Evolutionary conservation across 257 asterid genomes (phyloP).

Genomic region (Pogostemon cablin): DNA sequence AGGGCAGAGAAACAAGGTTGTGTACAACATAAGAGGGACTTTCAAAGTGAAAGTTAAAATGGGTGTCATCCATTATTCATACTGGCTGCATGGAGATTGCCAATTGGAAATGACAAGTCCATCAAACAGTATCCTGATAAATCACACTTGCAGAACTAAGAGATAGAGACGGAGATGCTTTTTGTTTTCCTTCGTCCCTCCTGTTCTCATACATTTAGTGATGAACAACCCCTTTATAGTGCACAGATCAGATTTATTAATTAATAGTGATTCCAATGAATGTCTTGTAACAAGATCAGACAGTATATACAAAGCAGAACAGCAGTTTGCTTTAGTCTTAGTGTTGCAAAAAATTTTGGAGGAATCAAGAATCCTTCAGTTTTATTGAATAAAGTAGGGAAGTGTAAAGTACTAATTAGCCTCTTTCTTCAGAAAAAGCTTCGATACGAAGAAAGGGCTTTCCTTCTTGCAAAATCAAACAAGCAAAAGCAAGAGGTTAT

Average conservation of each 20-base stretch:
- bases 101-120: constrained; percentile 84
- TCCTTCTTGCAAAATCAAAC: background rate
- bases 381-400: background rate
- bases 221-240: constrained; percentile 19
- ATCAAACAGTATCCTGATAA: constrained; percentile 60
- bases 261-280: background rate
- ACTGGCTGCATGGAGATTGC: constrained; percentile 73
- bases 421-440: constrained; percentile 8
- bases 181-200: constrained; percentile 14
- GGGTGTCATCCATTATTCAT: constrained; percentile 65
- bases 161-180: constrained; percentile 36
- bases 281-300: constrained; percentile 21
- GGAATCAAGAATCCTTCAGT: background rate
- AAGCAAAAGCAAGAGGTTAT: background rate
- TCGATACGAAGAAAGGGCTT: constrained; percentile 22
- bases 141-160: constrained; percentile 72
- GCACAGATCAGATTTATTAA: constrained; percentile 19
- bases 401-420: background rate
- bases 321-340: constrained; percentile 6
- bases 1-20: constrained; percentile 59
- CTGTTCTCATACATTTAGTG: constrained; percentile 8
- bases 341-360: background rate
- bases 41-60: constrained; percentile 59
- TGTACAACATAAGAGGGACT: constrained; percentile 58
- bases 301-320: constrained; percentile 3